Conservation (phyloP, 108 stramenopile species). For the Chaetoceros muelleri region DNA sequence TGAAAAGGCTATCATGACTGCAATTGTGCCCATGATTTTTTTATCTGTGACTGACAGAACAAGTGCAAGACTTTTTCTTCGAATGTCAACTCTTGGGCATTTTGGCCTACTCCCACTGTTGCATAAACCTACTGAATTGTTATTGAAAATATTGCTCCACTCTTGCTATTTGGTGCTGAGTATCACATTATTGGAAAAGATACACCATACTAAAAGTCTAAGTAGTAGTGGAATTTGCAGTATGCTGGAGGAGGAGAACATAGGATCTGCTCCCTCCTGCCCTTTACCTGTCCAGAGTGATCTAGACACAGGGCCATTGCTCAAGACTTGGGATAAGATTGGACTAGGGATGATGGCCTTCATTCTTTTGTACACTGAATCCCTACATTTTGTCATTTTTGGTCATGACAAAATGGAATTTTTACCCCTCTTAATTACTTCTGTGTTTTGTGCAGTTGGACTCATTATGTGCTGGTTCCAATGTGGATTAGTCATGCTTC, state of each 20-base stretch:
- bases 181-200: too few relatives aligned
- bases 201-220: too few relatives aligned
- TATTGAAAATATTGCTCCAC: slow-evolving; percentile 38
- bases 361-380: slow-evolving; percentile 25
- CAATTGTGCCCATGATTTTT: slow-evolving; percentile 60
- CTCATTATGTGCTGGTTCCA: slow-evolving; percentile 47
- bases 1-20: slow-evolving; percentile 92
- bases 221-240: too few relatives aligned
- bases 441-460: slow-evolving; percentile 48
- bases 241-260: too few relatives aligned
- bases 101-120: slow-evolving; percentile 64
- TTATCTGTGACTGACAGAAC: slow-evolving; percentile 15
- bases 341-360: slow-evolving; percentile 14
- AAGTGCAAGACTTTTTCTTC: slow-evolving; percentile 32
- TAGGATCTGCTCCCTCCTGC: too few relatives aligned
- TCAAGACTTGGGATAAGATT: slow-evolving; percentile 12
- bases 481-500: slow-evolving; percentile 17
- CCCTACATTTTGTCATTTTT: slow-evolving; percentile 47
- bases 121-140: slow-evolving; percentile 46
- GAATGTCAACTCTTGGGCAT: slow-evolving; percentile 39
- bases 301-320: too few relatives aligned
- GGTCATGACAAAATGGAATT: slow-evolving; percentile 52
- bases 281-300: too few relatives aligned
- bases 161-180: slow-evolving; percentile 32
- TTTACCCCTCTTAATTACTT: slow-evolving; percentile 63